phyloP scores from a whole-genome alignment of 768 basidiomycete species.

The Pisolithus sp. region DNA sequence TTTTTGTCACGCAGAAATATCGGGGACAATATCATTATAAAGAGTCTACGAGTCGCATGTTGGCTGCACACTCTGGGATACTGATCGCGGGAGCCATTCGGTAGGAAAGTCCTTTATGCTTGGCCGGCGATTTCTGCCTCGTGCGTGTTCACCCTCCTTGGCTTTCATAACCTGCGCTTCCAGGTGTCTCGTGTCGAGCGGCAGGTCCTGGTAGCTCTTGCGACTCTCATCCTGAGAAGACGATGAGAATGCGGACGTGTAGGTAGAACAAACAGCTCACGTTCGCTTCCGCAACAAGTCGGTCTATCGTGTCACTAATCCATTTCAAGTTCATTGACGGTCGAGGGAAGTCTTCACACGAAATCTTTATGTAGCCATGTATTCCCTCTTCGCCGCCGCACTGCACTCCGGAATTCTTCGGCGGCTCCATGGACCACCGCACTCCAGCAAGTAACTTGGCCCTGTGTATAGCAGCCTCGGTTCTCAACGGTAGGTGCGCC shows the following conservation, averaged over 20 bases:
- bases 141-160: slow-evolving; percentile 64
- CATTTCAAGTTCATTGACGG: slow-evolving; percentile 90
- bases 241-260: slow-evolving; percentile 7
- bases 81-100: slow-evolving; percentile 64
- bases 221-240: slow-evolving; percentile 29
- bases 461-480: slow-evolving; percentile 67
- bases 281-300: slow-evolving; percentile 75
- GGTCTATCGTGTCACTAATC: slow-evolving; percentile 82
- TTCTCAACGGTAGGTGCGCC: slow-evolving; percentile 59
- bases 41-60: slow-evolving; percentile 2
- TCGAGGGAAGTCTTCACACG: slow-evolving; percentile 80
- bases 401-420: slow-evolving; percentile 57
- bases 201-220: slow-evolving; percentile 51
- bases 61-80: not conserved
- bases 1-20: not conserved
- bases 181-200: slow-evolving; percentile 78
- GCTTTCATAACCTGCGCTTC: slow-evolving; percentile 66
- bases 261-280: slow-evolving; percentile 42
- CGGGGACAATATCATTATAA: slow-evolving; percentile 8
- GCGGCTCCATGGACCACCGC: slow-evolving; percentile 75
- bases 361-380: slow-evolving; percentile 86
- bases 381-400: slow-evolving; percentile 37
- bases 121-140: slow-evolving; percentile 50
- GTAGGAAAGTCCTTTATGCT: slow-evolving; percentile 75
- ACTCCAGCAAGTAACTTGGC: slow-evolving; percentile 85